Conservation (phyloP, 2,329 filamentous ascomycete genomes). For the Trichoderma koningii region DNA sequence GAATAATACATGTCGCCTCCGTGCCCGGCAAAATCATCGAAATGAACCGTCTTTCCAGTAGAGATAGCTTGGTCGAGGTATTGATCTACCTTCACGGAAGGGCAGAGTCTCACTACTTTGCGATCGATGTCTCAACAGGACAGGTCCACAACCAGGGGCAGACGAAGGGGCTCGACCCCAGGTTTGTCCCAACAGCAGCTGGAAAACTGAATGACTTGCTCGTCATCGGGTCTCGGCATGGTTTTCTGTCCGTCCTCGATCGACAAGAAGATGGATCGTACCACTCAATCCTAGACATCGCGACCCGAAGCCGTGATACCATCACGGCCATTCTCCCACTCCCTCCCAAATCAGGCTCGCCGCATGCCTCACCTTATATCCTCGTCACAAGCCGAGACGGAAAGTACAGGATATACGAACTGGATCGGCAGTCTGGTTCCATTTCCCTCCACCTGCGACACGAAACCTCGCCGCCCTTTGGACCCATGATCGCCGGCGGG, state of each 20-base stretch:
- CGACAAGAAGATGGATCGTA: constrained; percentile 34
- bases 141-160: constrained; percentile 36
- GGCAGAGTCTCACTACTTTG: constrained; percentile 47
- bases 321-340: constrained; percentile 67
- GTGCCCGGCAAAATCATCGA: constrained; percentile 55
- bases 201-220: constrained; percentile 46
- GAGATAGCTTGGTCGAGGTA: constrained; percentile 37
- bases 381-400: constrained; percentile 78
- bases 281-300: constrained; percentile 38
- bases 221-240: constrained; percentile 57
- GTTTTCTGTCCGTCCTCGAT: constrained; percentile 46
- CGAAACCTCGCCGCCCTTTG: constrained; percentile 68
- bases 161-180: constrained; percentile 47
- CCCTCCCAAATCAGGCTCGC: constrained; percentile 33
- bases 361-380: constrained; percentile 48
- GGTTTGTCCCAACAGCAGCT: constrained; percentile 54
- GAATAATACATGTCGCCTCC: constrained; percentile 41
- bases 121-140: constrained; percentile 40
- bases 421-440: constrained; percentile 35
- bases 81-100: constrained; percentile 52
- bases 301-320: constrained; percentile 57
- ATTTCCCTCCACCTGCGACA: constrained; percentile 58
- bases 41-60: constrained; percentile 46
- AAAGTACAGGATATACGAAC: constrained; percentile 65
- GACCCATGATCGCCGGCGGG: constrained; percentile 73